phyloP scores from a whole-genome alignment of 495 filamentous ascomycete species.

The Penicillium subrubescens region DNA sequence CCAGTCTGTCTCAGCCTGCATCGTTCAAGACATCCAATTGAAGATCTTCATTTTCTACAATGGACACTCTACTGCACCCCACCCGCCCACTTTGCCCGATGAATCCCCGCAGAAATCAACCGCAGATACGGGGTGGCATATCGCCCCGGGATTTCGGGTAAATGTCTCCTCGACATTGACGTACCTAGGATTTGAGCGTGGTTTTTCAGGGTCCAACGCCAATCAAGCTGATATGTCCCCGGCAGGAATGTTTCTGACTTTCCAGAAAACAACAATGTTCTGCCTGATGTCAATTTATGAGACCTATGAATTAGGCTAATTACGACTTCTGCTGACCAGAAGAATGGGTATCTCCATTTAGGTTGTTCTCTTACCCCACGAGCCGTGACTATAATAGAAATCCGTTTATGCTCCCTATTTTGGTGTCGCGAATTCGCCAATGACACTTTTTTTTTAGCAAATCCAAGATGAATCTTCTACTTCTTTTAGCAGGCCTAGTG shows the following conservation, averaged over 20 bases:
- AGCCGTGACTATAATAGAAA: not conserved
- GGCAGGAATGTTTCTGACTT: not conserved
- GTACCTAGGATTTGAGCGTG: not conserved
- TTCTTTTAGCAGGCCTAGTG: not conserved
- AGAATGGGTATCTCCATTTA: not conserved
- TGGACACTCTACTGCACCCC: not conserved
- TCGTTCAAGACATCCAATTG: not conserved
- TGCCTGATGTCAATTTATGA: not conserved
- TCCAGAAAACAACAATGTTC: not conserved
- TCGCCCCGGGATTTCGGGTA: not conserved
- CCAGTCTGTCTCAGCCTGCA: not conserved
- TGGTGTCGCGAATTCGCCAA: not conserved
- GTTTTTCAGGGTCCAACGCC: not conserved
- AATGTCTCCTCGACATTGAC: not conserved
- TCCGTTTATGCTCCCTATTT: not conserved
- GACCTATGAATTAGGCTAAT: not conserved
- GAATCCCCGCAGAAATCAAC: not conserved
- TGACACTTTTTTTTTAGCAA: not conserved
- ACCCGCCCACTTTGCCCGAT: not conserved
- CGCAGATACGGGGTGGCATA: not conserved
- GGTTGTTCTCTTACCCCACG: not conserved
- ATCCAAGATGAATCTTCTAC: not conserved
- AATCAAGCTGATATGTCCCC: not conserved
- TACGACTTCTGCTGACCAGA: not conserved
- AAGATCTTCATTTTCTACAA: not conserved